phyloP scores from a whole-genome alignment of 176 grass and related monocot species.

The Canna indica region DNA sequence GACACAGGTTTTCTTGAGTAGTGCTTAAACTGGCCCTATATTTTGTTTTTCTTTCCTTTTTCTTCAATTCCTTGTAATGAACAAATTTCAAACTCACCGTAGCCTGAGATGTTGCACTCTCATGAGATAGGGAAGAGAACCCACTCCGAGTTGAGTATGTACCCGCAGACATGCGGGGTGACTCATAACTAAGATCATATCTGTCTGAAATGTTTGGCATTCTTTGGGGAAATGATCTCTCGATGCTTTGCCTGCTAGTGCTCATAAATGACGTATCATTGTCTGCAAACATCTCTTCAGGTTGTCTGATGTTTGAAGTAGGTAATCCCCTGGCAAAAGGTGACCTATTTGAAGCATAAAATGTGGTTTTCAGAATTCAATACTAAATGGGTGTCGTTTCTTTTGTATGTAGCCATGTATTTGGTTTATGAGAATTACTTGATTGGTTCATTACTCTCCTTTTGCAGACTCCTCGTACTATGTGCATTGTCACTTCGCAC shows the following conservation, averaged over 20 bases:
- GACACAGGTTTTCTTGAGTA: too few species aligned
- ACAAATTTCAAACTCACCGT: background rate
- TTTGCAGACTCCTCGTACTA: conserved; percentile 14
- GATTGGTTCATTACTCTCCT: conserved; percentile 9
- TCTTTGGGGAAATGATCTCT: background rate
- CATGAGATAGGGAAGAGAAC: background rate
- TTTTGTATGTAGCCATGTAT: background rate
- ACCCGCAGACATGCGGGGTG: too few species aligned
- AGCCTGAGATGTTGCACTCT: background rate
- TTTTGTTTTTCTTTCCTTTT: too few species aligned
- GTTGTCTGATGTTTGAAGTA: background rate
- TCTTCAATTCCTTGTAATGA: too few species aligned
- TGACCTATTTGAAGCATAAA: background rate
- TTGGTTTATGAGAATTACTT: background rate
- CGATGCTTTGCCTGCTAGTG: background rate
- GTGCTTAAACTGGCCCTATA: too few species aligned
- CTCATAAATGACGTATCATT: conserved; percentile 24
- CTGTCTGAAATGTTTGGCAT: conserved; percentile 9
- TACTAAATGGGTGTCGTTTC: background rate
- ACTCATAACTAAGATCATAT: conserved; percentile 17
- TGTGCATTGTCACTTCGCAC: conserved; percentile 25
- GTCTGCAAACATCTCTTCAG: conserved; percentile 12
- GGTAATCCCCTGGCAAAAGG: background rate
- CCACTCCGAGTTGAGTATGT: background rate
- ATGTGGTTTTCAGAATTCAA: background rate